phyloP scores from a whole-genome alignment of 768 basidiomycete species.

The Rhodotorula paludigena region DNA sequence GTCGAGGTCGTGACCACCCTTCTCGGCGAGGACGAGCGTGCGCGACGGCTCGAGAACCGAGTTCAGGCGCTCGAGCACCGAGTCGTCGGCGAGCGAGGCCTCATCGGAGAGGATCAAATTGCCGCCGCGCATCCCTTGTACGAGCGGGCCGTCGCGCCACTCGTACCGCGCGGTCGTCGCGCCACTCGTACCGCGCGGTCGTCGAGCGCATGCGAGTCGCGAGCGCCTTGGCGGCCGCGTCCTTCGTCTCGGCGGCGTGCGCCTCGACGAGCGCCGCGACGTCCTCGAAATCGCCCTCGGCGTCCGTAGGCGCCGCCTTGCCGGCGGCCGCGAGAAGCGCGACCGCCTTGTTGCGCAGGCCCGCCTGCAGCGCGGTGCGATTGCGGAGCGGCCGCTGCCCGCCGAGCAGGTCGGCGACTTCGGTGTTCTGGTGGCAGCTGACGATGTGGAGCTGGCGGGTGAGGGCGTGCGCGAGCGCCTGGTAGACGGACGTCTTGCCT shows the following conservation, averaged over 20 bases:
- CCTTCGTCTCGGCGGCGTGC: not conserved
- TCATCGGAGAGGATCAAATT: conserved; percentile 89
- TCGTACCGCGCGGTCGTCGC: too few relatives aligned
- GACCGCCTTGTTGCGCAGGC: conserved; percentile 45
- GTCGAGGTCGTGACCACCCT: conserved; percentile 68
- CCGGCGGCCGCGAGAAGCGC: conserved; percentile 1
- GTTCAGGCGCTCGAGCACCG: conserved; percentile 92
- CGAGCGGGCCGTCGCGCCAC: too few relatives aligned
- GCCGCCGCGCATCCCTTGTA: conserved; percentile 81
- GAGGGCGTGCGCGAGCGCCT: conserved; percentile 69
- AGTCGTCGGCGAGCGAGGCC: conserved; percentile 95
- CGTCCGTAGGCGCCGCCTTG: not conserved
- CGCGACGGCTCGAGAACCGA: conserved; percentile 91
- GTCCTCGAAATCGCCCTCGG: conserved; percentile 32
- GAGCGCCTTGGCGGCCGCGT: conserved; percentile 19
- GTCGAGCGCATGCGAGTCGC: conserved; percentile 52
- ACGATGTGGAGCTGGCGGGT: conserved; percentile 63
- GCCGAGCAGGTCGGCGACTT: conserved; percentile 93
- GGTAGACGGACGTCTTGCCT: conserved; percentile 95
- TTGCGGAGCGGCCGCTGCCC: conserved; percentile 84
- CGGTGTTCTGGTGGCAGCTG: conserved; percentile 97
- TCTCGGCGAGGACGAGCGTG: conserved; percentile 85
- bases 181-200: conserved; percentile 89
- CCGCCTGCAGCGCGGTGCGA: conserved; percentile 57
- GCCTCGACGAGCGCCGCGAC: conserved; percentile 29